Evolutionary conservation across 331 rosid species (phyloP).

Genomic region (Spiraea crenata): DNA sequence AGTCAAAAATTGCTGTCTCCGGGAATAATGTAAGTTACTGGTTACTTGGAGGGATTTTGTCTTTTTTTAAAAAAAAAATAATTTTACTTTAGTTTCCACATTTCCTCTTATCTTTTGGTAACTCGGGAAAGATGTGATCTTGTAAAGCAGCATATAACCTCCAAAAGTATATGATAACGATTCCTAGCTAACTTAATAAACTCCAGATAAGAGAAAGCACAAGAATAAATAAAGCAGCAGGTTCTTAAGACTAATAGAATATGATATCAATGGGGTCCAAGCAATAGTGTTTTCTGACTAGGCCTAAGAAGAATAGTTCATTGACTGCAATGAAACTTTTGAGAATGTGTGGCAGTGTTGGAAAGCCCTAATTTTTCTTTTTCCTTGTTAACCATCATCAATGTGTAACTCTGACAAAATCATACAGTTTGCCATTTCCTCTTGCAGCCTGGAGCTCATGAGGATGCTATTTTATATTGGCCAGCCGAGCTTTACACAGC

Average conservation of each 20-base stretch:
- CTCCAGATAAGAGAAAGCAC: not conserved
- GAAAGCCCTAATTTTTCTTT: not conserved
- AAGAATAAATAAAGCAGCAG: not conserved
- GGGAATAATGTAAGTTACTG: slow-evolving; percentile 56
- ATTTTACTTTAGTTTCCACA: slow-evolving; percentile 1
- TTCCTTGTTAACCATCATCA: slow-evolving; percentile 20
- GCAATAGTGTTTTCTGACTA: not conserved
- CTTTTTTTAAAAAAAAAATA: not conserved
- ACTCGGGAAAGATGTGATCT: not conserved
- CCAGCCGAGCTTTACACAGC: slow-evolving; percentile 96
- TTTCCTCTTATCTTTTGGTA: slow-evolving; percentile 1
- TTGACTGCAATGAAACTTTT: not conserved
- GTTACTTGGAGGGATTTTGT: not conserved
- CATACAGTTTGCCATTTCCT: slow-evolving; percentile 34
- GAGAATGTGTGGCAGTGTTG: not conserved
- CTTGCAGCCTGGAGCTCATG: slow-evolving; percentile 57
- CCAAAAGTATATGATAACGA: not conserved
- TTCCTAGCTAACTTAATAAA: not conserved
- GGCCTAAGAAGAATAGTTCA: not conserved
- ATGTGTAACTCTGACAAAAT: slow-evolving; percentile 30
- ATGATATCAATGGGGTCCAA: not conserved
- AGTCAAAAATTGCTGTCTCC: slow-evolving; percentile 67
- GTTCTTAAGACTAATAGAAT: not conserved
- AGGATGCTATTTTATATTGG: slow-evolving; percentile 68
- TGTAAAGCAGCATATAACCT: not conserved